These are phyloP conservation scores for Simmondsia chinensis DNA, from an alignment of 148 eudicot genomes.

Conservation along the genomic window DNA sequence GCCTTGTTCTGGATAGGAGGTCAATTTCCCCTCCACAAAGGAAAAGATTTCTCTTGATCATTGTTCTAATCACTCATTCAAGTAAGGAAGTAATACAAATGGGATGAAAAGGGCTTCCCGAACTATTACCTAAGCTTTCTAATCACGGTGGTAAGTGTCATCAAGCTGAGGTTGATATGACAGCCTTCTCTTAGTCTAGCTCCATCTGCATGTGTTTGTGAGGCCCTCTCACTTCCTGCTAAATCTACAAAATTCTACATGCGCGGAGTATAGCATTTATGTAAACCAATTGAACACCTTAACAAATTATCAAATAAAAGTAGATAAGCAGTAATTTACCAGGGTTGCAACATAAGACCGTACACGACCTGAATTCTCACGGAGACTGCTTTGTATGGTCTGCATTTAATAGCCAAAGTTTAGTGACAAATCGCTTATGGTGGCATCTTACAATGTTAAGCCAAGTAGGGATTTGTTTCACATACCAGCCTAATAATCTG, in stretches of 20 bases:
- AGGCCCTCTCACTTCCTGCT: constrained; percentile 97
- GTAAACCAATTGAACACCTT: not conserved
- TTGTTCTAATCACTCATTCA: too few relatives aligned
- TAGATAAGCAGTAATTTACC: constrained; percentile 27
- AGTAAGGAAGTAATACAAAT: too few relatives aligned
- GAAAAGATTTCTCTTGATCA: too few relatives aligned
- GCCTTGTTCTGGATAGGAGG: too few relatives aligned
- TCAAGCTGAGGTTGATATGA: constrained; percentile 87
- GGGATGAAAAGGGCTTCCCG: too few relatives aligned
- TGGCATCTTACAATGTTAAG: not conserved
- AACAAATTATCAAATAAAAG: not conserved
- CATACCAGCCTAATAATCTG: constrained; percentile 94
- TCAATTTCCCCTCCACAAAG: too few relatives aligned
- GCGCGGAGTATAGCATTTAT: not conserved
- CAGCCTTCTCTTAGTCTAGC: constrained; percentile 95
- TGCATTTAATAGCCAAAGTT: constrained; percentile 24
- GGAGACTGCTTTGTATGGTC: constrained; percentile 90
- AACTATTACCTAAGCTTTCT: constrained; percentile 81
- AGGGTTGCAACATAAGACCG: constrained; percentile 86
- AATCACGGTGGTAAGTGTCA: constrained; percentile 95
- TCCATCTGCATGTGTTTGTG: constrained; percentile 91
- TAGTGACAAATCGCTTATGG: not conserved
- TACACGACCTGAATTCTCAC: constrained; percentile 71
- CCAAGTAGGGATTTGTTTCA: not conserved
- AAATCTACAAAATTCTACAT: constrained; percentile 90